Conservation (phyloP, 2,329 filamentous ascomycete species). For the Penicillium palitans region DNA sequence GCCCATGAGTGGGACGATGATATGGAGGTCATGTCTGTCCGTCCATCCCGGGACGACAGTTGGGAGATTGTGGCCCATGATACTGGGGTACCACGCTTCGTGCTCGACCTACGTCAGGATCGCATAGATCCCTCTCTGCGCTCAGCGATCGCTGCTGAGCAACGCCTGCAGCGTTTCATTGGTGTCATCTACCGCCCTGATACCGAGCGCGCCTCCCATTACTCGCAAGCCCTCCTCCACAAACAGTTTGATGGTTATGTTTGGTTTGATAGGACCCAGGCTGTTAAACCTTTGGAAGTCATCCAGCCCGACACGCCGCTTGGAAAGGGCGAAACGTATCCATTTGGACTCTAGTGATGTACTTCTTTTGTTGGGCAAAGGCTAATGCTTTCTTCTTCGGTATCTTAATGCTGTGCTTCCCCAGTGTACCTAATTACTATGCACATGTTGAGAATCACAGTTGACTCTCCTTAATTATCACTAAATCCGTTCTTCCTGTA, state of each 20-base stretch:
- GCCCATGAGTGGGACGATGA: conserved; percentile 54
- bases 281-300: conserved; percentile 49
- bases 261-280: conserved; percentile 52
- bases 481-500: not conserved
- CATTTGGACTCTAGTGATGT: conserved; percentile 48
- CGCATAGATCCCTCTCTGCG: conserved; percentile 38
- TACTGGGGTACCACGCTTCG: conserved; percentile 47
- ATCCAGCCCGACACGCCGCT: conserved; percentile 47
- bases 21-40: conserved; percentile 53
- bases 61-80: conserved; percentile 54
- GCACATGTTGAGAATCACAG: not conserved
- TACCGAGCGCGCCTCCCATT: conserved; percentile 54
- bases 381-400: not conserved
- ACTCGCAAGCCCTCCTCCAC: conserved; percentile 48
- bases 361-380: not conserved
- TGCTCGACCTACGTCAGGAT: conserved; percentile 48
- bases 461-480: not conserved
- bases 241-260: conserved; percentile 53
- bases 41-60: conserved; percentile 48
- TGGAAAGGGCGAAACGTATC: conserved; percentile 52
- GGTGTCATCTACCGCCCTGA: conserved; percentile 54
- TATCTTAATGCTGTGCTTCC: not conserved
- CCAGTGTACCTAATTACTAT: not conserved
- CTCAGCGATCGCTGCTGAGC: conserved; percentile 39
- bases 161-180: conserved; percentile 53